phyloP scores from a whole-genome alignment of 2,329 filamentous ascomycete genomes.

The Aspergillus clavatus region DNA sequence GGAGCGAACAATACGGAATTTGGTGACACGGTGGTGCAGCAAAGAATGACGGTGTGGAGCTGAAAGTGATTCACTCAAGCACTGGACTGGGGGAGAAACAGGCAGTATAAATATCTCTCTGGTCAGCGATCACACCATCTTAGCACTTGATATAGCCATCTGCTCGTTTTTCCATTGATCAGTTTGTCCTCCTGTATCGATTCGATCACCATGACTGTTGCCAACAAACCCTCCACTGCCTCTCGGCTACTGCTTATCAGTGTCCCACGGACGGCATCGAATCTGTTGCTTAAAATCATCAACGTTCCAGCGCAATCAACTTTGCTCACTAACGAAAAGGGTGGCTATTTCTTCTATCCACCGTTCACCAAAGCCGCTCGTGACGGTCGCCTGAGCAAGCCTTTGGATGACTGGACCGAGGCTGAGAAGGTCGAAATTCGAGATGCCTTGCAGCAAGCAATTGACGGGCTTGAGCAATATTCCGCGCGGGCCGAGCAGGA shows the following conservation, averaged over 20 bases:
- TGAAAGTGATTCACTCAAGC: too few relatives aligned
- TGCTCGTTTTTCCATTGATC: slow-evolving; percentile 4
- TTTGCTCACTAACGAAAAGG: slow-evolving; percentile 14
- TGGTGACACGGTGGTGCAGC: background rate
- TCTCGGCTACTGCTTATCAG: slow-evolving; percentile 22
- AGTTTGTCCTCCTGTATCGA: background rate
- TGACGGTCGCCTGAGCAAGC: slow-evolving; percentile 14
- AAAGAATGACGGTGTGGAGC: too few relatives aligned
- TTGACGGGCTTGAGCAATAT: slow-evolving; percentile 24
- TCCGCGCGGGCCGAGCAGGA: slow-evolving; percentile 17
- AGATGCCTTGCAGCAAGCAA: slow-evolving; percentile 21
- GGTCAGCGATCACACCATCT: slow-evolving; percentile 5
- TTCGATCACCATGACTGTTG: background rate
- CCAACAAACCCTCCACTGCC: background rate
- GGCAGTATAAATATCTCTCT: background rate
- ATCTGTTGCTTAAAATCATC: slow-evolving; percentile 29
- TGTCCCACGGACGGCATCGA: slow-evolving; percentile 30
- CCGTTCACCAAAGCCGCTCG: slow-evolving; percentile 8
- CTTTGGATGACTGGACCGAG: slow-evolving; percentile 24
- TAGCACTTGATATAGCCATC: slow-evolving; percentile 5
- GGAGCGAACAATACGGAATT: background rate
- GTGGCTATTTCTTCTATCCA: slow-evolving; percentile 29
- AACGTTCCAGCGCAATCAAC: slow-evolving; percentile 26
- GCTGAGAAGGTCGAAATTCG: slow-evolving; percentile 21
- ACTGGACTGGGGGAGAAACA: background rate